phyloP scores from a whole-genome alignment of 306 rosid genomes.

The Begonia loranthoides region DNA sequence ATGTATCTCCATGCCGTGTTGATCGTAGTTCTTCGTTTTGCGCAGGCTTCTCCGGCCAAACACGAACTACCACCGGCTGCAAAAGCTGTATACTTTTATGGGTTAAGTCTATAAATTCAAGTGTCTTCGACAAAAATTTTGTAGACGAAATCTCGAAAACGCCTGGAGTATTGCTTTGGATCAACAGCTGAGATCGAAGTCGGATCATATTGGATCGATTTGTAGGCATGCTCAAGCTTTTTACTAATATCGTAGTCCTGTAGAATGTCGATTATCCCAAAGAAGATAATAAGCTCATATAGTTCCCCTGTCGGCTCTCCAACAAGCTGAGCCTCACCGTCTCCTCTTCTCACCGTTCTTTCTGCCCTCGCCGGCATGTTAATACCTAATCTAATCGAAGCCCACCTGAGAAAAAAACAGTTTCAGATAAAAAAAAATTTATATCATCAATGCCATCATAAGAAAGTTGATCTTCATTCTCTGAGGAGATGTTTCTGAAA shows the following conservation, averaged over 20 bases:
- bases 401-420: constrained; percentile 30
- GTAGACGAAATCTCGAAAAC: constrained; percentile 89
- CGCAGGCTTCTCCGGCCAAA: too few species aligned
- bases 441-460: too few species aligned
- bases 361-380: constrained; percentile 79
- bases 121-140: constrained; percentile 73
- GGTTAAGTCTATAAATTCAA: constrained; percentile 11
- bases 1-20: too few species aligned
- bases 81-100: too few species aligned
- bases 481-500: neutral
- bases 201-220: constrained; percentile 79
- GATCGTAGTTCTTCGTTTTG: too few species aligned
- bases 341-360: constrained; percentile 38
- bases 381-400: constrained; percentile 54
- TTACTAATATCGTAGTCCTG: constrained; percentile 94
- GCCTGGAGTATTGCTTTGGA: constrained; percentile 85
- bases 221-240: constrained; percentile 94
- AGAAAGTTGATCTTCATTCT: too few species aligned
- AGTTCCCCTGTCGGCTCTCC: constrained; percentile 80
- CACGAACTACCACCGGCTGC: too few species aligned
- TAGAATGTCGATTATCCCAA: constrained; percentile 86
- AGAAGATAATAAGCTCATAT: constrained; percentile 56
- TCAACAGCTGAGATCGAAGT: constrained; percentile 90
- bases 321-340: constrained; percentile 42
- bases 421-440: neutral